Percentiles rank a stretch among this genome's conserved stretches.
Conservation (phyloP, 2,329 filamentous ascomycete genomes). For the Neonectria faginata region DNA sequence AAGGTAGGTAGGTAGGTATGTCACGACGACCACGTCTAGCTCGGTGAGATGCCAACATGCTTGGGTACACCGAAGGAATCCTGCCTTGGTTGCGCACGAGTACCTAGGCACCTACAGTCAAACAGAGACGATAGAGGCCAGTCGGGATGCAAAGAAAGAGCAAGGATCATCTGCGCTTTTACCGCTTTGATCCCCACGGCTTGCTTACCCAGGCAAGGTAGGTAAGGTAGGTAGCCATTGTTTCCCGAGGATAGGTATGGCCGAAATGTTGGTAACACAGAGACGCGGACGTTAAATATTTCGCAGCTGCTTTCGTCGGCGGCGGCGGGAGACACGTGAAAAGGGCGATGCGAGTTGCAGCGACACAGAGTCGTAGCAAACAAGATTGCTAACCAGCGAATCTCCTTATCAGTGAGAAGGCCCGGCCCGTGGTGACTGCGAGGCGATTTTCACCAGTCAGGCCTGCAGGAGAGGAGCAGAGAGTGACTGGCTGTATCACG, state of each 20-base stretch:
- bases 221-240: not conserved
- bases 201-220: not conserved
- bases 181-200: not conserved
- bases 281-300: not conserved
- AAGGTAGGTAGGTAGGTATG: slow-evolving; percentile 7
- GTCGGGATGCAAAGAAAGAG: not conserved
- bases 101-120: no score
- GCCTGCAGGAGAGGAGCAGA: slow-evolving; percentile 5
- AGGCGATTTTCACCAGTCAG: slow-evolving; percentile 4
- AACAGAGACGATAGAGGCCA: not conserved
- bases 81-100: not conserved
- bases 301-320: not conserved
- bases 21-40: slow-evolving; percentile 9
- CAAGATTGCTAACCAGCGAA: not conserved
- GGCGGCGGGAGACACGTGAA: not conserved
- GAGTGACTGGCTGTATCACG: slow-evolving; percentile 24
- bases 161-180: not conserved
- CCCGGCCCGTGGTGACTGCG: slow-evolving; percentile 15
- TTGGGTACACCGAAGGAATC: slow-evolving; percentile 14
- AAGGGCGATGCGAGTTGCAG: slow-evolving; percentile 5
- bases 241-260: not conserved
- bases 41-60: slow-evolving; percentile 16
- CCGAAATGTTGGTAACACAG: slow-evolving; percentile 10
- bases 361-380: slow-evolving; percentile 21
- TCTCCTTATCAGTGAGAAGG: not conserved